Percentiles rank a stretch among this genome's conserved stretches.
These are phyloP conservation scores for Moesziomyces sp. DNA, from an alignment of 1,284 basidiomycete species.

Conservation along the genomic window DNA sequence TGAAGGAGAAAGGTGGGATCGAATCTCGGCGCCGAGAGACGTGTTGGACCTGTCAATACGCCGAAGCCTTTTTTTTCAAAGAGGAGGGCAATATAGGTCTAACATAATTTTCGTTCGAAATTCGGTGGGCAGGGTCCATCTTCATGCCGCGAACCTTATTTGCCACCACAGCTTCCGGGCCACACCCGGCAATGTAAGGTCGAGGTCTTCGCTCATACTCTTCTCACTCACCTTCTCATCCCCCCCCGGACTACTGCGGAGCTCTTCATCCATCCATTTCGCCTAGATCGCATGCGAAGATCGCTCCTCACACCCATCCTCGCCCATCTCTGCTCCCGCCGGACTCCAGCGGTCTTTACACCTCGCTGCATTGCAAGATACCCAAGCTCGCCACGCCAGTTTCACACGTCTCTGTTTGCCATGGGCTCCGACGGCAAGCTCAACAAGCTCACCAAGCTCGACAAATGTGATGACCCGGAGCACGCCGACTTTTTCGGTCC, in stretches of 20 bases:
- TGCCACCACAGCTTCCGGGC: slow-evolving; percentile 1
- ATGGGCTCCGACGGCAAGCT: slow-evolving; percentile 8
- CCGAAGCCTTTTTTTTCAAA: background rate
- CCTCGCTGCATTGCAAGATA: no score
- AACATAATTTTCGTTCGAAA: background rate
- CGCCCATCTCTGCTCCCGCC: background rate
- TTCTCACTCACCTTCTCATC: background rate
- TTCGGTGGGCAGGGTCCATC: slow-evolving; percentile 1
- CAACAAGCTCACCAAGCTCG: slow-evolving; percentile 7
- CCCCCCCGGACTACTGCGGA: slow-evolving; percentile 5
- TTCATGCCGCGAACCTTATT: slow-evolving; percentile 1
- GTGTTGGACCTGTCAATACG: slow-evolving; percentile 10
- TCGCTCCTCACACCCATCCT: background rate
- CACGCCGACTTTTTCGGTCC: slow-evolving; percentile 37
- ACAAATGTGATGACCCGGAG: slow-evolving; percentile 15
- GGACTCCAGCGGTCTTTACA: no score
- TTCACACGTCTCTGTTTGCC: background rate
- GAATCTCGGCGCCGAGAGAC: background rate
- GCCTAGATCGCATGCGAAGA: slow-evolving; percentile 10
- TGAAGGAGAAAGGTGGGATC: slow-evolving; percentile 1
- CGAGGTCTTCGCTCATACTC: no score
- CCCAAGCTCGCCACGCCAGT: background rate
- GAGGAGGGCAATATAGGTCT: background rate
- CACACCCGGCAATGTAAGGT: slow-evolving; percentile 4
- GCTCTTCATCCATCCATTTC: background rate